A percentile compares a stretch with the other conserved stretches of the same genome.
Conservation (phyloP, 2,329 filamentous ascomycete species). For the Cyphellophora attinorum region DNA sequence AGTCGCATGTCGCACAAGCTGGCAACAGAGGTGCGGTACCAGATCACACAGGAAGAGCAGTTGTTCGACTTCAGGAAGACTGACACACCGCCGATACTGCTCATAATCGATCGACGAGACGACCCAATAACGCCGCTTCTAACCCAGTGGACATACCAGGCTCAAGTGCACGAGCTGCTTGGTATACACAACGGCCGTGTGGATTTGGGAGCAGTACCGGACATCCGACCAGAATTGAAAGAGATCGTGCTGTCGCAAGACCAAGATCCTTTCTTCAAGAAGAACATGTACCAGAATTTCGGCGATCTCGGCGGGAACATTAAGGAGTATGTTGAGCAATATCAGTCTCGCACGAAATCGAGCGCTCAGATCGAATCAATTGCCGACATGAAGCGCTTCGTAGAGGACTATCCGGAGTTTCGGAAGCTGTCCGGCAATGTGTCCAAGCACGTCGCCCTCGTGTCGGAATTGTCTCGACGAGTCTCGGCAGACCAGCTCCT, state of each 20-base stretch:
- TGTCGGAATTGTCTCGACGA: constrained; percentile 81
- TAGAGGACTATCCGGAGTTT: constrained; percentile 98
- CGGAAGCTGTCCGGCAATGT: constrained; percentile 94
- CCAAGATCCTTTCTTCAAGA: constrained; percentile 97
- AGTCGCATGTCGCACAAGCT: constrained; percentile 86
- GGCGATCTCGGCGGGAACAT: constrained; percentile 91
- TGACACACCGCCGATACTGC: constrained; percentile 85
- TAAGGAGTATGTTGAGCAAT: constrained; percentile 98
- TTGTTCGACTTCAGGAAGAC: constrained; percentile 92
- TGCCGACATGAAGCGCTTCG: constrained; percentile 96
- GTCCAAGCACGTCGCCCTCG: constrained; percentile 94
- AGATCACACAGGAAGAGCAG: constrained; percentile 90
- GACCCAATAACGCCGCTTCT: constrained; percentile 90
- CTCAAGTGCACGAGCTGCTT: constrained; percentile 96
- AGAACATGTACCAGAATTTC: constrained; percentile 99
- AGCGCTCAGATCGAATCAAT: constrained; percentile 96
- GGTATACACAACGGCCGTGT: constrained; percentile 95
- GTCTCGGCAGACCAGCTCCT: constrained; percentile 78
- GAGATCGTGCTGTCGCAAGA: constrained; percentile 95
- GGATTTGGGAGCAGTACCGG: constrained; percentile 72
- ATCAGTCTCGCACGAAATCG: constrained; percentile 94
- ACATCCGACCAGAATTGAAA: constrained; percentile 74
- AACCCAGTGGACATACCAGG: constrained; percentile 98
- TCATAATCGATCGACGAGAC: constrained; percentile 83
- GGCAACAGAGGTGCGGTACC: constrained; percentile 82